Evolutionary conservation across 2,329 filamentous ascomycete genomes (phyloP).

Genomic region (Arthrinium puccinioides): DNA sequence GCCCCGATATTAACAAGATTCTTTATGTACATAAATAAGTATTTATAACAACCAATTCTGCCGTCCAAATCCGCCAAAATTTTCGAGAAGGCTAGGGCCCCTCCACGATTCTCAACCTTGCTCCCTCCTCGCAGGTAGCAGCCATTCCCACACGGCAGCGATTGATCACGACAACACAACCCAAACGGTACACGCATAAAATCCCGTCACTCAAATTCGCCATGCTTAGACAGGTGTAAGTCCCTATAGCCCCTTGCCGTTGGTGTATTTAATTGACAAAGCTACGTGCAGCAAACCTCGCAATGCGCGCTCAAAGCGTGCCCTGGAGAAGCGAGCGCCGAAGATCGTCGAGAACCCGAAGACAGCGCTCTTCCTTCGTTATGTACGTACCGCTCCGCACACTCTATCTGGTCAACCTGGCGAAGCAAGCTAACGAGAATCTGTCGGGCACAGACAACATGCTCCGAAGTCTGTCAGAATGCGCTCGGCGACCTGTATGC

Average conservation of each 20-base stretch:
- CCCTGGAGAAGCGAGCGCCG: conserved; percentile 85
- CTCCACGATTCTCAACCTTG: not conserved
- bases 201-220: too few species aligned
- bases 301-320: conserved; percentile 85
- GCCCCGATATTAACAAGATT: too few species aligned
- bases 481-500: conserved; percentile 79
- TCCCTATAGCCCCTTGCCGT: too few species aligned
- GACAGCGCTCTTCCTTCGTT: conserved; percentile 71
- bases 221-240: conserved; percentile 9
- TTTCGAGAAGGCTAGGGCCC: not conserved
- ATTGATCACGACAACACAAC: too few species aligned
- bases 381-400: conserved; percentile 1
- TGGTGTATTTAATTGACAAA: not conserved
- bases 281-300: conserved; percentile 43
- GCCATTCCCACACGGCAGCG: not conserved
- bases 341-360: conserved; percentile 88
- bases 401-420: too few species aligned
- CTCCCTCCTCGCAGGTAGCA: not conserved
- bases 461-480: conserved; percentile 75
- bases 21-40: too few species aligned
- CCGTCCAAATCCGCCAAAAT: conserved; percentile 2
- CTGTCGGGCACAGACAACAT: conserved; percentile 59
- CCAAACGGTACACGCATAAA: too few species aligned
- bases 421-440: not conserved
- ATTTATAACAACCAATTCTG: too few species aligned